These are phyloP conservation scores for Eutrema salsugineum DNA, from an alignment of 441 rosid species.

Conservation along the genomic window DNA sequence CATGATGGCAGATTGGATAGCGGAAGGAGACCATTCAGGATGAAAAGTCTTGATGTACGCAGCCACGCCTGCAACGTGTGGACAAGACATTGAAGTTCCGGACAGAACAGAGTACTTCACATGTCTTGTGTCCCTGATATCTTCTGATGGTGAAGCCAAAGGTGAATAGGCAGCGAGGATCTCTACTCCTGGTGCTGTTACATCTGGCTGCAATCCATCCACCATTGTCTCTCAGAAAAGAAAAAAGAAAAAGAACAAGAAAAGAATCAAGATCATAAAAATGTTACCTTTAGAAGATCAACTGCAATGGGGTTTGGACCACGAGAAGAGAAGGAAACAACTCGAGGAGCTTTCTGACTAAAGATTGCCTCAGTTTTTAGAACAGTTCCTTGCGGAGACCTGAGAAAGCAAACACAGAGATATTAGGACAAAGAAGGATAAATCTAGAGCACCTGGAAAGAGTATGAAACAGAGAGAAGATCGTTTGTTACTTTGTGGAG, in stretches of 20 bases:
- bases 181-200: slow-evolving; percentile 44
- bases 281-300: slow-evolving; percentile 28
- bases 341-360: slow-evolving; percentile 10
- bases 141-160: neutral
- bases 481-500: slow-evolving; percentile 8
- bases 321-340: slow-evolving; percentile 22
- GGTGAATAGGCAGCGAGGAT: slow-evolving; percentile 47
- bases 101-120: slow-evolving; percentile 29
- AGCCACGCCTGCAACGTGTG: slow-evolving; percentile 51
- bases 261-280: neutral
- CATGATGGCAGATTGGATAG: slow-evolving; percentile 63
- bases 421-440: neutral
- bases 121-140: neutral
- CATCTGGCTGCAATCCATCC: slow-evolving; percentile 39
- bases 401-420: slow-evolving; percentile 12
- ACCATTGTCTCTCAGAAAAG: neutral
- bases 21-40: slow-evolving; percentile 57
- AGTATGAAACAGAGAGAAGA: neutral
- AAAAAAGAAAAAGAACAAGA: neutral
- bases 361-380: slow-evolving; percentile 19
- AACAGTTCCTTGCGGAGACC: slow-evolving; percentile 33
- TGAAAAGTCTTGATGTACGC: slow-evolving; percentile 48
- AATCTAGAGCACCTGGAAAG: neutral
- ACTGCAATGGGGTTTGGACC: slow-evolving; percentile 18
- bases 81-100: slow-evolving; percentile 63